These are phyloP conservation scores for Plasmodium relictum DNA, from an alignment of 169 alveolate species.

Conservation along the genomic window DNA sequence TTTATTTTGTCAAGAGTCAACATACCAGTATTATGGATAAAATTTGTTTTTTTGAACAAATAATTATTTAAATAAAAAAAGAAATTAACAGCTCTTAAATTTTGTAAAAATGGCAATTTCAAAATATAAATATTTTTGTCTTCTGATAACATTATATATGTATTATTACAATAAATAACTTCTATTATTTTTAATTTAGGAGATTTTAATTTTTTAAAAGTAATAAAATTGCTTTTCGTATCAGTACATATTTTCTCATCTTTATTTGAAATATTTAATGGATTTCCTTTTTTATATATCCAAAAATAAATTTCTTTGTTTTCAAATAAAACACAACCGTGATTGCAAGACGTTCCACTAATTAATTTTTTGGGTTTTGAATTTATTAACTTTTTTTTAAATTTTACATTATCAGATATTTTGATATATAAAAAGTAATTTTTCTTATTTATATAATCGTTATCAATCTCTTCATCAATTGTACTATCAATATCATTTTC, in stretches of 20 bases:
- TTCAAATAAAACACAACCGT: slow-evolving; percentile 73
- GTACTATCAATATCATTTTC: neutral
- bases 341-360: slow-evolving; percentile 44
- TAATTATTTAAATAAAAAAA: slow-evolving; percentile 39
- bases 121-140: slow-evolving; percentile 50
- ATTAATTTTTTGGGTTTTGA: slow-evolving; percentile 46
- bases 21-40: neutral
- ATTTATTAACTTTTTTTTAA: slow-evolving; percentile 37
- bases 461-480: neutral
- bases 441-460: neutral
- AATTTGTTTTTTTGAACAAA: slow-evolving; percentile 2
- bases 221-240: slow-evolving; percentile 2
- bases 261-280: neutral
- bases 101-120: slow-evolving; percentile 40
- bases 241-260: neutral
- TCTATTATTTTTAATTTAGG: slow-evolving; percentile 22
- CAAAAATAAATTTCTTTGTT: slow-evolving; percentile 72
- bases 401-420: slow-evolving; percentile 29
- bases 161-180: slow-evolving; percentile 68
- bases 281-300: neutral
- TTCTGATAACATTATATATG: slow-evolving; percentile 54
- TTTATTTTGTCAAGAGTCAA: slow-evolving; percentile 25
- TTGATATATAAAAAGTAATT: slow-evolving; percentile 25
- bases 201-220: slow-evolving; percentile 35
- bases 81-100: slow-evolving; percentile 40